phyloP scores from a whole-genome alignment of 352 stramenopile species.

The Phytopythium mirpurense region DNA sequence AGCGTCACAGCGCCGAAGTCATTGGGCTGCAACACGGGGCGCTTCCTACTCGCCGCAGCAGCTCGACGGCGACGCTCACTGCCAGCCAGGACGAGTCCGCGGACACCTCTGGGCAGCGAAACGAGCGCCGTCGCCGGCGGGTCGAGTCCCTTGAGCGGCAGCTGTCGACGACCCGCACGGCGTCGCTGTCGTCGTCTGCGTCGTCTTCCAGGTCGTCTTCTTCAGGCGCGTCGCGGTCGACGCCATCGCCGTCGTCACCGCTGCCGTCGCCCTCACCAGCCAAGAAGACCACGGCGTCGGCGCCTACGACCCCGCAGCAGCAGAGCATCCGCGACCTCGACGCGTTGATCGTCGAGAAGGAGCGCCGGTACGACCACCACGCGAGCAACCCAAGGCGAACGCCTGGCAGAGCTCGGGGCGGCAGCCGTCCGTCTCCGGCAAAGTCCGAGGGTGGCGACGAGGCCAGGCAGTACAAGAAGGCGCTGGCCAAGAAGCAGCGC shows the following conservation, averaged over 20 bases:
- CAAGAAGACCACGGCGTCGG: not conserved
- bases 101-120: not conserved
- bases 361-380: slow-evolving; percentile 16
- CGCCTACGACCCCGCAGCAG: slow-evolving; percentile 14
- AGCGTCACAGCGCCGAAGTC: slow-evolving; percentile 36
- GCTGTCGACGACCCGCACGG: slow-evolving; percentile 7
- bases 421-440: not conserved
- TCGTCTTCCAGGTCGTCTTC: slow-evolving; percentile 19
- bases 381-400: slow-evolving; percentile 2
- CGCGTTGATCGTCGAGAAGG: slow-evolving; percentile 29
- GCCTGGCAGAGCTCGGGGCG: slow-evolving; percentile 7
- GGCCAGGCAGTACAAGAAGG: slow-evolving; percentile 18
- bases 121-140: not conserved
- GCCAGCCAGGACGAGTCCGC: not conserved
- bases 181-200: slow-evolving; percentile 20
- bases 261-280: not conserved
- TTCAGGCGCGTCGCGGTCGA: slow-evolving; percentile 10
- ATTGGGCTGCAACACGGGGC: slow-evolving; percentile 14
- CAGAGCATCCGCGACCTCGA: slow-evolving; percentile 35
- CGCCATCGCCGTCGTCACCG: slow-evolving; percentile 7
- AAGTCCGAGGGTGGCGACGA: not conserved
- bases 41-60: not conserved
- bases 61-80: not conserved
- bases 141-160: not conserved
- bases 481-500: slow-evolving; percentile 32